Base-by-base conservation (phyloP, 371 early-diverging fungal species). In the Massospora cicadina region DNA sequence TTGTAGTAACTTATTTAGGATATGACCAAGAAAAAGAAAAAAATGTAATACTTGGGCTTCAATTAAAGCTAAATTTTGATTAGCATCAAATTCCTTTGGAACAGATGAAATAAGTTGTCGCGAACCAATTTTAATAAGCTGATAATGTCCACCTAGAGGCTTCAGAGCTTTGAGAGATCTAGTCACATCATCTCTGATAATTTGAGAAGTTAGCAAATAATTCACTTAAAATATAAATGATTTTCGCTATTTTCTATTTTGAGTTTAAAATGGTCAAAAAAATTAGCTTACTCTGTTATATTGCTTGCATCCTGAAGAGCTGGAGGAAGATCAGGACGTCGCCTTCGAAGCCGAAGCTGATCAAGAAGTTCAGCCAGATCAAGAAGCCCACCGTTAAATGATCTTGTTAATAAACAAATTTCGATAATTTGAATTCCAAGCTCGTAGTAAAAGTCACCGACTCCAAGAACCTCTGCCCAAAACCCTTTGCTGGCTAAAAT, bases 381-480 rank as follows among this genome's bases (percentile, higher is more conserved):
- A 58, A 93, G 87, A 31, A 96, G 75, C 0, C 97, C 97, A 0
- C 97, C 97, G 67, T 91, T 92, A 23, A 79, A 71, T n/a, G 80
- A 76, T 27, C 95, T 74, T 0, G 91, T 89, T 12, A 80, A 77
- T 25, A 94, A 77, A 65, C 95, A 98, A 0, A 85, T 80, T 65
- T 93, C 93, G 28, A 89, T 85, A 54, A 93, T 86, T 68, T 93
- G 95, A 24, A 97, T 84, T 0, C 87, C 91, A 2, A 97, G 78
- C 61, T 95, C 95, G 68, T 91, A 94, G 72, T 98, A 98, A 74
- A 95, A 98, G 70, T 96, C 96, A n/a, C 96, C 93, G 0, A 95
- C 85, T 0, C 98, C 97, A 2, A 97, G 75, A 24, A 95, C 71
- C 65, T 91, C 93, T 0, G 90, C 83, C 93, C 94, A 93, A 67